phyloP scores from a whole-genome alignment of 1,284 basidiomycete species.

The Waitea zeae region DNA sequence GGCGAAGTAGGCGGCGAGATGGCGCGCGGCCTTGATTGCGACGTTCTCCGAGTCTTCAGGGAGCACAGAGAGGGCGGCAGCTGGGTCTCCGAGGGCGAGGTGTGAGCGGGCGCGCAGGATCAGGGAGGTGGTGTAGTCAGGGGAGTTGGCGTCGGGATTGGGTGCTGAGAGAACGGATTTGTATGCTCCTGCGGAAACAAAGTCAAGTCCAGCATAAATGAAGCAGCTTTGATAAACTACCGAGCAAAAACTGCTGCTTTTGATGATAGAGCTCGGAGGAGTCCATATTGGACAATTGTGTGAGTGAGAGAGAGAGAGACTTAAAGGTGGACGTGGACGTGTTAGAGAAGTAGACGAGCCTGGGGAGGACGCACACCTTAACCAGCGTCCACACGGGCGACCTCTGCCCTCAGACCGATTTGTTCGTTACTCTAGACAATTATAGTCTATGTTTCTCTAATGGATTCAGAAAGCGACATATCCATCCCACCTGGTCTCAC shows the following conservation, averaged over 20 bases:
- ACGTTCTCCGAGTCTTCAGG: conserved; percentile 45
- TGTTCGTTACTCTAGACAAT: too few species aligned
- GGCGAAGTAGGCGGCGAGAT: conserved; percentile 53
- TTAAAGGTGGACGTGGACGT: too few species aligned
- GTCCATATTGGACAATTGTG: too few species aligned
- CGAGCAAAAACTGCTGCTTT: conserved; percentile 74
- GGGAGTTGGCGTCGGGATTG: conserved; percentile 40
- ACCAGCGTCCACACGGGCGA: too few species aligned
- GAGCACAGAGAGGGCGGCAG: conserved; percentile 33
- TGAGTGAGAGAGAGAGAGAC: too few species aligned
- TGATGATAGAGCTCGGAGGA: conserved; percentile 73
- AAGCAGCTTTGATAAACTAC: conserved; percentile 18
- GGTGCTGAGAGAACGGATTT: conserved; percentile 32
- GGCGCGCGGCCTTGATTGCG: conserved; percentile 50
- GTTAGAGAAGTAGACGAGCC: too few species aligned
- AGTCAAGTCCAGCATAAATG: conserved; percentile 2
- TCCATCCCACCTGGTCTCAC: too few species aligned
- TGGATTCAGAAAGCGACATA: too few species aligned
- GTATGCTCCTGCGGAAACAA: conserved; percentile 40
- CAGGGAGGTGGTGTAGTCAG: conserved; percentile 45
- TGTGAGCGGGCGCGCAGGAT: conserved; percentile 76
- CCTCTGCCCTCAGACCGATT: too few species aligned
- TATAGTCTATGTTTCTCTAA: too few species aligned
- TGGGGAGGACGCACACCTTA: too few species aligned
- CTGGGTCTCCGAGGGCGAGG: conserved; percentile 56